Percentiles rank a stretch among this genome's conserved stretches.
Conservation (phyloP, 1,284 basidiomycete species). For the Neonothopanus nambi region DNA sequence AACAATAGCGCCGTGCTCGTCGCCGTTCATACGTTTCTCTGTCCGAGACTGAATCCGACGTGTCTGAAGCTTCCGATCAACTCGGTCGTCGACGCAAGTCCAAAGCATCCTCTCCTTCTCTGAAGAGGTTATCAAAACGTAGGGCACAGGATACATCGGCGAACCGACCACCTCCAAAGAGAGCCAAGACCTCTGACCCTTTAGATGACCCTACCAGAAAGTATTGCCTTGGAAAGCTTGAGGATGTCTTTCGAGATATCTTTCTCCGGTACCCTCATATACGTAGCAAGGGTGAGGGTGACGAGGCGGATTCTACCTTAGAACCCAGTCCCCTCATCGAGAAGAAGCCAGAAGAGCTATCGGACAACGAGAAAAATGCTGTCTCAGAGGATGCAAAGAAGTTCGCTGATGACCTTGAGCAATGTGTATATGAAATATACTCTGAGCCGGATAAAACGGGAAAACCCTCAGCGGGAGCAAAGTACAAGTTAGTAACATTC, state of each 20-base stretch:
- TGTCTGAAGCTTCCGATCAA: slow-evolving; percentile 27
- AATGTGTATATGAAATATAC: slow-evolving; percentile 69
- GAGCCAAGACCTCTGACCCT: slow-evolving; percentile 35
- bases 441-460: slow-evolving; percentile 77
- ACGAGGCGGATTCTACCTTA: slow-evolving; percentile 10
- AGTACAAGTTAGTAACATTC: slow-evolving; percentile 71
- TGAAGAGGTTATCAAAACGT: slow-evolving; percentile 44
- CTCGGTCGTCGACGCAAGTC: slow-evolving; percentile 14
- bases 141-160: slow-evolving; percentile 32
- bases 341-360: slow-evolving; percentile 45
- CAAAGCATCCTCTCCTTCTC: slow-evolving; percentile 18
- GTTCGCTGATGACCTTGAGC: slow-evolving; percentile 70
- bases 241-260: slow-evolving; percentile 66
- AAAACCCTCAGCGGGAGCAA: slow-evolving; percentile 62
- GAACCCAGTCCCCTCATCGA: slow-evolving; percentile 22
- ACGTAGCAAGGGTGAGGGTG: slow-evolving; percentile 24
- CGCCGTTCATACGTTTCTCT: slow-evolving; percentile 42
- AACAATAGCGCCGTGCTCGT: slow-evolving; percentile 38
- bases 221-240: slow-evolving; percentile 73
- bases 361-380: slow-evolving; percentile 57
- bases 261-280: slow-evolving; percentile 67
- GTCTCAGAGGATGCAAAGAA: slow-evolving; percentile 53
- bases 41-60: slow-evolving; percentile 53
- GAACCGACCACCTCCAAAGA: slow-evolving; percentile 28
- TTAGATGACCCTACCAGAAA: slow-evolving; percentile 72